These are phyloP conservation scores for Coprinopsis sp. DNA, from an alignment of 768 basidiomycete species.

Conservation along the genomic window DNA sequence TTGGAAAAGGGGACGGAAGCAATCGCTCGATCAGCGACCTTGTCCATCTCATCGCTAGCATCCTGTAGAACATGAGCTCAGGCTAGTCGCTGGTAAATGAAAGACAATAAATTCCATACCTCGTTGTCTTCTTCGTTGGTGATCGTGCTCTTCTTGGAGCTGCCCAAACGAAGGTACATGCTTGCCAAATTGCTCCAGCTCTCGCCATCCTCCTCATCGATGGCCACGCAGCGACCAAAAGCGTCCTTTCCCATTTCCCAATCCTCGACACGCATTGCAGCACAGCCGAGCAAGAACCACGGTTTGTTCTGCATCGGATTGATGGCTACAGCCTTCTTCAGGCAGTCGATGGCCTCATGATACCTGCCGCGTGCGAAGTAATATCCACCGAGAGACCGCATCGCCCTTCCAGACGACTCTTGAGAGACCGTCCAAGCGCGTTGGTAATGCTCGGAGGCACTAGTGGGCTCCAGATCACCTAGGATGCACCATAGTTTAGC, in stretches of 20 bases:
- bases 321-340: conserved; percentile 76
- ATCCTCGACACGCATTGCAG: conserved; percentile 72
- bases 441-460: conserved; percentile 70
- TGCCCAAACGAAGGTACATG: conserved; percentile 83
- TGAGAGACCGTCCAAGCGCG: conserved; percentile 81
- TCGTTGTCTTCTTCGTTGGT: conserved; percentile 24
- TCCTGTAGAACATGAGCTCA: not conserved
- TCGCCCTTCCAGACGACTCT: conserved; percentile 80
- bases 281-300: conserved; percentile 97
- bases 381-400: conserved; percentile 86
- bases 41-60: not conserved
- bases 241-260: conserved; percentile 84
- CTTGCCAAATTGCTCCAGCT: conserved; percentile 98
- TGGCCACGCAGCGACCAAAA: conserved; percentile 79
- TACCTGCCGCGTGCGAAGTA: conserved; percentile 70
- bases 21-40: not conserved
- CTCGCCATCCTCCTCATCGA: conserved; percentile 96
- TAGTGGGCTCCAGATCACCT: conserved; percentile 81
- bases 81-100: not conserved
- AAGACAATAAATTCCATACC: conserved; percentile 13
- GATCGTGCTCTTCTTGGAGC: conserved; percentile 44
- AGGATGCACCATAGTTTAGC: conserved; percentile 95
- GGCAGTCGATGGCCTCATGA: conserved; percentile 54
- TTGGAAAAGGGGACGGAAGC: conserved; percentile 55
- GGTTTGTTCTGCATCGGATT: conserved; percentile 84